Conservation (phyloP, 2,329 filamentous ascomycete genomes). For the Penicillium decumbens region DNA sequence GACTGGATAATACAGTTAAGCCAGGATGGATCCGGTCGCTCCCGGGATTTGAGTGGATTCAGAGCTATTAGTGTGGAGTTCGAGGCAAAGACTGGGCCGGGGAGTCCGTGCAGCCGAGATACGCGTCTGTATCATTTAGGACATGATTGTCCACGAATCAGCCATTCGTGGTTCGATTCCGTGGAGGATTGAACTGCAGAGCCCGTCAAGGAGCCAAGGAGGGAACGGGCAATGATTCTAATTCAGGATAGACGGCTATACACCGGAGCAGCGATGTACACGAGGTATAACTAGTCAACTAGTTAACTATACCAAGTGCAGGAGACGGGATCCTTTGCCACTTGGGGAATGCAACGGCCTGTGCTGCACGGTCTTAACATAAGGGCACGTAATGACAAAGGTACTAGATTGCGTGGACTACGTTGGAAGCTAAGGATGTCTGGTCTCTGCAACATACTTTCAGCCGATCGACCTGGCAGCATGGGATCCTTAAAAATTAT, state of each 20-base stretch:
- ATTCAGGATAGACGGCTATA: background rate
- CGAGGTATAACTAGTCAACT: background rate
- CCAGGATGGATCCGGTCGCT: constrained; percentile 7
- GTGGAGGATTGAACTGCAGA: constrained; percentile 8
- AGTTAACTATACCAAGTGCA: background rate
- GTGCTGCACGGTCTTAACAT: constrained; percentile 8
- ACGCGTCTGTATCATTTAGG: constrained; percentile 33
- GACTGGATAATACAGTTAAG: no score
- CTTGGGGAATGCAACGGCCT: constrained; percentile 9
- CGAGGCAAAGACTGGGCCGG: background rate
- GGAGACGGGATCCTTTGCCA: constrained; percentile 4
- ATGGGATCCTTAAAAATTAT: constrained; percentile 6
- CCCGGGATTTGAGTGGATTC: constrained; percentile 15
- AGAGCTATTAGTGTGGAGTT: constrained; percentile 5
- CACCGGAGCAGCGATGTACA: background rate
- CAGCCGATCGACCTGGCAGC: constrained; percentile 7
- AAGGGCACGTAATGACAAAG: constrained; percentile 1
- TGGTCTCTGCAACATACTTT: constrained; percentile 7
- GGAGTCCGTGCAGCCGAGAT: constrained; percentile 35
- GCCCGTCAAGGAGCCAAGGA: background rate
- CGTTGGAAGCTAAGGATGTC: constrained; percentile 1
- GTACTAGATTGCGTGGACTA: constrained; percentile 16
- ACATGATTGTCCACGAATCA: constrained; percentile 9
- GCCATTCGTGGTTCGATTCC: constrained; percentile 6
- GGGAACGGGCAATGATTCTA: background rate